A percentile compares a stretch with the other conserved stretches of the same genome.
Conservation (phyloP, 768 basidiomycete genomes). For the Mycena filopes region DNA sequence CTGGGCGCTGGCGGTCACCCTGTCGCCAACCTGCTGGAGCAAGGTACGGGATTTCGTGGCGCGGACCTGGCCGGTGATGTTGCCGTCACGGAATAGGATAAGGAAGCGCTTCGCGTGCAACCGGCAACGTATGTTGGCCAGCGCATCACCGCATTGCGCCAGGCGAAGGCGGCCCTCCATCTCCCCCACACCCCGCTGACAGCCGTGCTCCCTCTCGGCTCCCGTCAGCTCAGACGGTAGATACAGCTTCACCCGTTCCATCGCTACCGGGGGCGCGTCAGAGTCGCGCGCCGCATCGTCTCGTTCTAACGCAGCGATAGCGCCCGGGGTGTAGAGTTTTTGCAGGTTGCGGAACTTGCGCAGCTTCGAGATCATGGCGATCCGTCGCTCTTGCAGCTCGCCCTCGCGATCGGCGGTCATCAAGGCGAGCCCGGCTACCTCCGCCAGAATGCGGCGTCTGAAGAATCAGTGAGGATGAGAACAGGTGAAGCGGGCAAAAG, state of each 20-base stretch:
- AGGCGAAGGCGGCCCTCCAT: conserved; percentile 35
- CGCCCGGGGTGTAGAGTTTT: not conserved
- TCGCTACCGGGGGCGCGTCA: not conserved
- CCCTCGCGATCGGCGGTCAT: not conserved
- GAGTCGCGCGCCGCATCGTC: not conserved
- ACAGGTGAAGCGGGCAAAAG: no score
- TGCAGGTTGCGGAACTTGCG: not conserved
- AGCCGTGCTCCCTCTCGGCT: not conserved
- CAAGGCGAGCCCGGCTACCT: not conserved
- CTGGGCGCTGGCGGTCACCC: not conserved
- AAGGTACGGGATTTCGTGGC: not conserved
- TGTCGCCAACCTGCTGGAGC: not conserved
- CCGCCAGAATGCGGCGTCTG: not conserved
- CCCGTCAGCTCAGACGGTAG: conserved; percentile 21
- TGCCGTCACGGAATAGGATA: conserved; percentile 28
- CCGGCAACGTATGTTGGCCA: conserved; percentile 32
- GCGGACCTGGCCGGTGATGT: conserved; percentile 2
- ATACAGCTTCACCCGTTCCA: conserved; percentile 18
- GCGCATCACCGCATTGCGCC: conserved; percentile 36
- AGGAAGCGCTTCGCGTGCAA: conserved; percentile 35
- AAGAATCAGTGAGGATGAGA: not conserved
- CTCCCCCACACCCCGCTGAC: conserved; percentile 18
- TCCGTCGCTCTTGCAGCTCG: not conserved
- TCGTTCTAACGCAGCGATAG: not conserved
- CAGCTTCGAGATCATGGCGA: not conserved